These are phyloP conservation scores for Xylaria grammica DNA, from an alignment of 495 filamentous ascomycete genomes.

Conservation along the genomic window DNA sequence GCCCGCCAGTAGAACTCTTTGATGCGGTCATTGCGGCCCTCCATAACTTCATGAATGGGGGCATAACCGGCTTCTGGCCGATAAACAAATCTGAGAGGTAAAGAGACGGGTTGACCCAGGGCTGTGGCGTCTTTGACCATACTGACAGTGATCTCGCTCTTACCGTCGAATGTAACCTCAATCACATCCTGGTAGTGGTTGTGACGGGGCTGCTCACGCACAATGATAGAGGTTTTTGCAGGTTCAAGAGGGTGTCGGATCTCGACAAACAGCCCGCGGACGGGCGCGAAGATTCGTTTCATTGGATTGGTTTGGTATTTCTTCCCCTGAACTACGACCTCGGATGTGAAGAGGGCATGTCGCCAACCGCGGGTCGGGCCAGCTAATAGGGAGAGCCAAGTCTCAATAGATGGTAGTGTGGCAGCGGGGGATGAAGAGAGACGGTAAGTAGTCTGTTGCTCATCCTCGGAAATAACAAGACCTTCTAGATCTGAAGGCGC, in stretches of 20 bases:
- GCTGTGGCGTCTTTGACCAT: constrained; percentile 91
- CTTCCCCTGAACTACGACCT: constrained; percentile 92
- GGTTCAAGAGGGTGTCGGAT: constrained; percentile 79
- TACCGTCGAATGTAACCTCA: constrained; percentile 74
- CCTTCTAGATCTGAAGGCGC: constrained; percentile 75
- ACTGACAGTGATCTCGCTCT: constrained; percentile 80
- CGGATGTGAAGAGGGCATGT: constrained; percentile 95
- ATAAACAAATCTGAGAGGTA: constrained; percentile 87
- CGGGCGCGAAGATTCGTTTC: constrained; percentile 85
- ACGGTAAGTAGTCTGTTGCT: constrained; percentile 77
- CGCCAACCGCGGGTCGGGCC: constrained; percentile 86
- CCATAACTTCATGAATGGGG: constrained; percentile 94
- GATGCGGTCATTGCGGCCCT: constrained; percentile 90
- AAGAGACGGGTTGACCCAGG: constrained; percentile 73
- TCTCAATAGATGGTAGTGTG: constrained; percentile 74
- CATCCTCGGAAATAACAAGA: constrained; percentile 75
- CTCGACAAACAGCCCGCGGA: constrained; percentile 85
- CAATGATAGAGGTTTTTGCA: constrained; percentile 76
- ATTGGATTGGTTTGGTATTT: constrained; percentile 97
- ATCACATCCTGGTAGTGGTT: constrained; percentile 79
- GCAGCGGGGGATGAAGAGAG: constrained; percentile 71
- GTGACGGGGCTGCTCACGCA: constrained; percentile 67
- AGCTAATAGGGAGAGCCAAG: constrained; percentile 89
- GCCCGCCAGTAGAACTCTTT: constrained; percentile 97
- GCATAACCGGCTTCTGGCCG: constrained; percentile 93